Evolutionary conservation across 2,329 filamentous ascomycete genomes (phyloP).

Genomic region (Phymatotrichopsis omnivora): DNA sequence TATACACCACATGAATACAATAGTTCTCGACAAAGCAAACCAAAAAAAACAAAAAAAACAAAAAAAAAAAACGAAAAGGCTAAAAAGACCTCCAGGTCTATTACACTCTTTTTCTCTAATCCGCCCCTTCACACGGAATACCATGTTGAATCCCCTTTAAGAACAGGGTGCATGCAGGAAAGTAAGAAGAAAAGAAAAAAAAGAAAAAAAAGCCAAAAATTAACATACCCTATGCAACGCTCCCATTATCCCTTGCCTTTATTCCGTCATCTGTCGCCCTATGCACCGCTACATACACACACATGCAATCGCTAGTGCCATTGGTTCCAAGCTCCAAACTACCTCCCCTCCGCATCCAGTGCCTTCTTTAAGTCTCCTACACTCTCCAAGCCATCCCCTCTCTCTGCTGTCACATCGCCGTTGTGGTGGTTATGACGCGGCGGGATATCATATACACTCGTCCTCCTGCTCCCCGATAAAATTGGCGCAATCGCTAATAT

Average conservation of each 20-base stretch:
- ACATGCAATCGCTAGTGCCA: not conserved
- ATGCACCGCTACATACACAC: not conserved
- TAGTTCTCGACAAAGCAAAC: too few species aligned
- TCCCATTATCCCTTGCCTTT: not conserved
- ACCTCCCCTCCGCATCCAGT: not conserved
- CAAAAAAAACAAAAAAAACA: not conserved
- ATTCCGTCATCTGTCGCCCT: not conserved
- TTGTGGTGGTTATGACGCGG: slow-evolving; percentile 35
- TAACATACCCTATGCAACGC: not conserved
- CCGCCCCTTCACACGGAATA: too few species aligned
- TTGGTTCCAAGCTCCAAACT: not conserved
- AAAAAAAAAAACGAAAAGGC: not conserved
- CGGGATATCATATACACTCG: slow-evolving; percentile 48
- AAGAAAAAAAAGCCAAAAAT: too few species aligned
- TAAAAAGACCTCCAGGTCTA: not conserved
- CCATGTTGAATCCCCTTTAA: too few species aligned
- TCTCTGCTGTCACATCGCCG: slow-evolving; percentile 1
- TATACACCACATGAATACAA: too few species aligned
- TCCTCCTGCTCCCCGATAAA: slow-evolving; percentile 56
- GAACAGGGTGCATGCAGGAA: not conserved
- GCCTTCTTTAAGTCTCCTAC: not conserved
- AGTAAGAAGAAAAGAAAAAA: not conserved
- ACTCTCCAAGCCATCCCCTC: not conserved
- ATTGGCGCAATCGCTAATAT: slow-evolving; percentile 81
- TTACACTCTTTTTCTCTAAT: not conserved